Base-by-base conservation (phyloP, 1,284 basidiomycete species). In the Cryptococcus sp. region DNA sequence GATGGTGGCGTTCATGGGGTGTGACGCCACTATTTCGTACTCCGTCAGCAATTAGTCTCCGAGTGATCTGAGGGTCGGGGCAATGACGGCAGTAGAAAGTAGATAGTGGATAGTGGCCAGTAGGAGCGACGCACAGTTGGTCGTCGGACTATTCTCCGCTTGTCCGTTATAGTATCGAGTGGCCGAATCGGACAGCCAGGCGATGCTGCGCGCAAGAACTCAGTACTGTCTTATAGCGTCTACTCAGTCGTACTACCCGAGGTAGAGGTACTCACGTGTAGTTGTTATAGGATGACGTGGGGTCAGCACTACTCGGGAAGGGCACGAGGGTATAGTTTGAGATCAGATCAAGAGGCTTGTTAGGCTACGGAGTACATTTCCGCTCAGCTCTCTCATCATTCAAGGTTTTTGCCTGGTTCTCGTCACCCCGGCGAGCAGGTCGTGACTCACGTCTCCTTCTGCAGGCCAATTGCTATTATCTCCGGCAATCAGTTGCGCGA, bases 151-250 rank as follows among this genome's bases (percentile, higher is more conserved):
- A 15, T 41, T 40, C 15, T 54, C 27, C 20, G 52, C 43, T 19
- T 42, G 35, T 7, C 56, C 60, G 23, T 61, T 58, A 25, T 38
- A 52, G 46, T 61, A 61, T 48, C 60, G 47, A 16, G 52, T 43
- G 25, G 55, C 47, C 39, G 56, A 54, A 30, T 42, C 49, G 23
- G 40, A 25, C 10, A 61, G 40, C 60, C 60, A 61, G 16, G 56
- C 56, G 39, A 61, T 61, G 11, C 58, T 60, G 20, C 13, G 30
- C 17, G 3, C n/a, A n/a, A 6, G 10, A 43, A 8, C 8, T 42
- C 11, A 52, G 25, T 47, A 15, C n/a, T n/a, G n/a, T n/a, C n/a
- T 35, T 8, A 23, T 25, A 46, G 40, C 22, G 3, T 52, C n/a
- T 35, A 35, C 30, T 35, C 30, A 8, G 30, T 2, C 30, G 13